Base-by-base conservation (phyloP, 441 rosid species). In the Jatropha podagrica region DNA sequence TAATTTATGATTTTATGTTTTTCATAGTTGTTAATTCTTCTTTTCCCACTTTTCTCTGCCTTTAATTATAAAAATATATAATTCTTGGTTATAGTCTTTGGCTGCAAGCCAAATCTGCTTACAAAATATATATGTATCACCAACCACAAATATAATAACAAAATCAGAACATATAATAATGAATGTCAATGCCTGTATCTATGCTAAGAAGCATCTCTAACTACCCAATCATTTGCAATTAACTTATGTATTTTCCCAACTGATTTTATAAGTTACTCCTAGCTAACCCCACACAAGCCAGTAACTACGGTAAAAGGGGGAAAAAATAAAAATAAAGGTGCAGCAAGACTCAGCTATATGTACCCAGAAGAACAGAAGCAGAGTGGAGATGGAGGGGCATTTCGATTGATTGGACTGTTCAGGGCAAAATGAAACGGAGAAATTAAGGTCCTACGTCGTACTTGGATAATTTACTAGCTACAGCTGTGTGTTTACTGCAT, bases 161-260 rank as follows among this genome's bases (percentile, higher is more conserved):
- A 41, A 46, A n/a, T 13, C 1, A 61, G 18, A 46, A n/a, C 7
- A 18, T 20, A 15, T n/a, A 51, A n/a, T 61, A 69, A 60, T 41
- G 32, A 59, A 15, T 44, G 56, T 37, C 41, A 65, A 74, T 27
- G 62, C 52, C 46, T 60, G 11, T 13, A 1, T 44, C 2, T 11
- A 60, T 60, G 64, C 64, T 59, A 23, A 26, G 38, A 51, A 76
- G 80, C 82, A 82, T 67, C 77, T 66, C 72, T 69, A 82, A 82
- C 82, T 4, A 81, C 80, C 72, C 70, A 69, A 78, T 78, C 82
- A 81, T 77, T 81, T 71, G 49, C 58, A 56, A 40, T 70, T 81
- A 52, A 61, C 59, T 7, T 68, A 69, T 49, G 52, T 4, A 23
- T 7, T 32, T 42, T 32, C 38, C 46, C 32, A 17, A 40, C 68